Percentiles rank a stretch among this genome's conserved stretches.
Evolutionary conservation across 2,329 filamentous ascomycete genomes (phyloP).

Genomic region (Lasiodiplodia theobromae): DNA sequence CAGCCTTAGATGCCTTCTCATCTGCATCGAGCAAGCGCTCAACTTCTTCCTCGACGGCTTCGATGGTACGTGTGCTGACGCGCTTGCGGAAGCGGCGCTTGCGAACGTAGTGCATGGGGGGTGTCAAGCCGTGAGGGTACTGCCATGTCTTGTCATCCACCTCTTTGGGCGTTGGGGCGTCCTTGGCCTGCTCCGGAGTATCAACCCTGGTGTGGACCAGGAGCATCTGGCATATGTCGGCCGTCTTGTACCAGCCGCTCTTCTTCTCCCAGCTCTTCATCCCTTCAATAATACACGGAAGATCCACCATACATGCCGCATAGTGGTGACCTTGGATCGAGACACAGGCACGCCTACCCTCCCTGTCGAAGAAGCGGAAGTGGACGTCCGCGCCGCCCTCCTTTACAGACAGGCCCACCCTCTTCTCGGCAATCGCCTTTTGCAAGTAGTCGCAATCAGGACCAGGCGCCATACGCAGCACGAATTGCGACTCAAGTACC

Average conservation of each 20-base stretch:
- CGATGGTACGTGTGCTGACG: slow-evolving; percentile 81
- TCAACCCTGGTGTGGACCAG: slow-evolving; percentile 74
- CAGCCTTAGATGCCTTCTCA: slow-evolving; percentile 57
- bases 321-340: slow-evolving; percentile 74
- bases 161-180: slow-evolving; percentile 70
- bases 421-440: slow-evolving; percentile 76
- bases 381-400: slow-evolving; percentile 78
- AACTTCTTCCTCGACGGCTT: slow-evolving; percentile 82
- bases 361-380: slow-evolving; percentile 79
- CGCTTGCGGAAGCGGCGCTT: slow-evolving; percentile 85
- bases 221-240: slow-evolving; percentile 89
- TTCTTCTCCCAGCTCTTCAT: slow-evolving; percentile 95
- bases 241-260: slow-evolving; percentile 82
- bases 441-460: slow-evolving; percentile 85
- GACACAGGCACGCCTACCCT: slow-evolving; percentile 76
- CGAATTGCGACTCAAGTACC: slow-evolving; percentile 85
- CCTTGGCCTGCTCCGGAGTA: slow-evolving; percentile 59
- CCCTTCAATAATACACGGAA: slow-evolving; percentile 86
- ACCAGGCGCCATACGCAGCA: slow-evolving; percentile 87
- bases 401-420: slow-evolving; percentile 70
- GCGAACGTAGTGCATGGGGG: slow-evolving; percentile 84
- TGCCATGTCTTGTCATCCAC: slow-evolving; percentile 71
- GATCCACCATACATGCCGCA: slow-evolving; percentile 79
- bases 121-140: slow-evolving; percentile 86
- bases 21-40: slow-evolving; percentile 77